Evolutionary conservation across 2,329 filamentous ascomycete genomes (phyloP), one percentile per base, ranked within the genome.

Genomic region (Trichoderma sp.): DNA sequence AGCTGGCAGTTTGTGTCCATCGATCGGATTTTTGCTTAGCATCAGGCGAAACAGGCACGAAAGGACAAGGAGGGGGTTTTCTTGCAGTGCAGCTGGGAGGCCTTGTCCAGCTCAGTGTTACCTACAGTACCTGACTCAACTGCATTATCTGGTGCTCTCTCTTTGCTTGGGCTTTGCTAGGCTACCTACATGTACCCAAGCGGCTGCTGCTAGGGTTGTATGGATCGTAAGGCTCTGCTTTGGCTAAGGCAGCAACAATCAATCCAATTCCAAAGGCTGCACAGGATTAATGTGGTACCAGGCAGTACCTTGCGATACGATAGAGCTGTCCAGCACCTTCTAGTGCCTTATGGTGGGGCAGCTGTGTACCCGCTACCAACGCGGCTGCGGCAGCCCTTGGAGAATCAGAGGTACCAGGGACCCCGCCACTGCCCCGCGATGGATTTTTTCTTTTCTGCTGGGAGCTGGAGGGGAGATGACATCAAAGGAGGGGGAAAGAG

Each of bases 351-450:
- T 76, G 50, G 75, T 76, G 75, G 75, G 75, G 75, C 75, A 68
- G 12, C 21, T 12, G 45, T 35, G 75, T 76, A 76, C 35, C 38
- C 27, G 56, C 27, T 69, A 76, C 75, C 31, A 14, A 6, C 7
- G 14, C 50, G n/a, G 67, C 59, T 66, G 53, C 29, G 11, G 11
- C 33, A 60, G 18, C 14, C 35, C 35, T 35, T 45, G 59, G 14
- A 18, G 8, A 21, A 1, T 8, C 6, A 35, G 33, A 76, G 33
- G 75, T 76, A 69, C 50, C 33, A 35, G 50, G 18, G 14, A 76
- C 75, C 65, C 41, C 33, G 59, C 50, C 63, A 59, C 56, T 76
- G 75, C 75, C 75, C 75, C 75, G 75, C 75, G 75, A 75, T 76
- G 71, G 71, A 75, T 67, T 76, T 62, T 71, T 33, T 56, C 24